A percentile compares a stretch with the other conserved stretches of the same genome.
These are phyloP conservation scores for Chaetothyriales sp. DNA, from an alignment of 2,329 filamentous ascomycete genomes.

Conservation along the genomic window DNA sequence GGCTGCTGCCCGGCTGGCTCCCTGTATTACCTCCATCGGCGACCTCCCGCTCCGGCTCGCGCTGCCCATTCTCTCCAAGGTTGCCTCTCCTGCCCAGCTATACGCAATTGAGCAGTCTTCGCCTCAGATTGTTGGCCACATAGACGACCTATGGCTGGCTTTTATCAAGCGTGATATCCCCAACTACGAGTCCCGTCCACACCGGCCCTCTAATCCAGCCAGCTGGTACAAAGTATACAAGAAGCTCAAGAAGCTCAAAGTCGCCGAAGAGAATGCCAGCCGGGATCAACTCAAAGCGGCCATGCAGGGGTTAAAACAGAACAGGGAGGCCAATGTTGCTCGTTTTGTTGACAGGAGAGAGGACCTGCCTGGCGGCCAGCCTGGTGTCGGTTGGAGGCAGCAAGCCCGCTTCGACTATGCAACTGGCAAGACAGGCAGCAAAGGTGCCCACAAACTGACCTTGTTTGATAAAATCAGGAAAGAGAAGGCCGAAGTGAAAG, in stretches of 20 bases:
- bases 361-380: constrained; percentile 24
- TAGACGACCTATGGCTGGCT: constrained; percentile 58
- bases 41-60: constrained; percentile 53
- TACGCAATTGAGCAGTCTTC: constrained; percentile 55
- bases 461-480: constrained; percentile 42
- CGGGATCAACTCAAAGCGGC: constrained; percentile 43
- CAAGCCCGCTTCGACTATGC: background rate
- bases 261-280: constrained; percentile 42
- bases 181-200: constrained; percentile 46
- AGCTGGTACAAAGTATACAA: constrained; percentile 69
- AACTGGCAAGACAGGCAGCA: constrained; percentile 18
- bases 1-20: constrained; percentile 16
- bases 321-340: constrained; percentile 43
- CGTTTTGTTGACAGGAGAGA: constrained; percentile 40
- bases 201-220: constrained; percentile 48
- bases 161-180: constrained; percentile 69
- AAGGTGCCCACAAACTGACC: constrained; percentile 24
- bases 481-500: constrained; percentile 39
- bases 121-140: constrained; percentile 57
- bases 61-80: constrained; percentile 50
- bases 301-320: constrained; percentile 42
- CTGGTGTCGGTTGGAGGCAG: background rate
- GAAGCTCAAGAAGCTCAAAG: constrained; percentile 47
- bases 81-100: constrained; percentile 63
- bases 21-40: constrained; percentile 54